Percentiles rank a stretch among this genome's conserved stretches.
phyloP scores from a whole-genome alignment of 768 basidiomycete genomes.

The Leccinum boreale region DNA sequence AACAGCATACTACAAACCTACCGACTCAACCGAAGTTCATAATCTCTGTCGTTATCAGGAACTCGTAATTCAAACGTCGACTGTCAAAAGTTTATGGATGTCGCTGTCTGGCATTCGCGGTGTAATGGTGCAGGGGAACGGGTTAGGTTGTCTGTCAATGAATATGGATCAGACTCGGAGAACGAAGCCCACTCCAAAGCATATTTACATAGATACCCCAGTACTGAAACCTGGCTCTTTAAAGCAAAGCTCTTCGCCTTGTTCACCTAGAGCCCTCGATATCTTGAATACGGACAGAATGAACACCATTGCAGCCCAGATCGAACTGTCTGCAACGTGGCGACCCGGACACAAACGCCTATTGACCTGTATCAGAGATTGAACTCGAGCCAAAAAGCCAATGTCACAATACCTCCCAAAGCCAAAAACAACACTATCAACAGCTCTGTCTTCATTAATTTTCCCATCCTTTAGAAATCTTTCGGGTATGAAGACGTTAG shows the following conservation, averaged over 20 bases:
- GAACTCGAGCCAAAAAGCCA: not conserved
- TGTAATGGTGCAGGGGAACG: conserved; percentile 16
- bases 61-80: not conserved
- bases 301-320: conserved; percentile 30
- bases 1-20: not conserved
- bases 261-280: conserved; percentile 18
- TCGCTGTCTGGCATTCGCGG: conserved; percentile 1
- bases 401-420: conserved; percentile 21
- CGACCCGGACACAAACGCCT: conserved; percentile 33
- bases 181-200: not conserved
- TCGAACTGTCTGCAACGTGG: conserved; percentile 25
- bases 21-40: not conserved
- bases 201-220: conserved; percentile 14
- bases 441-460: not conserved
- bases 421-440: conserved; percentile 13
- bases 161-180: not conserved
- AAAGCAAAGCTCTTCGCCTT: conserved; percentile 26
- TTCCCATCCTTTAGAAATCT: conserved; percentile 24
- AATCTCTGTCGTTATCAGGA: not conserved
- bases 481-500: conserved; percentile 31
- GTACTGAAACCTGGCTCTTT: conserved; percentile 7
- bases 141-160: conserved; percentile 9
- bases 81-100: not conserved
- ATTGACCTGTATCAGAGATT: not conserved
- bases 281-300: conserved; percentile 28